A percentile compares a stretch with the other conserved stretches of the same genome.
These are phyloP conservation scores for Polytrichum commune DNA, from an alignment of 225 moss, liverwort and hornwort genomes.

Conservation along the genomic window DNA sequence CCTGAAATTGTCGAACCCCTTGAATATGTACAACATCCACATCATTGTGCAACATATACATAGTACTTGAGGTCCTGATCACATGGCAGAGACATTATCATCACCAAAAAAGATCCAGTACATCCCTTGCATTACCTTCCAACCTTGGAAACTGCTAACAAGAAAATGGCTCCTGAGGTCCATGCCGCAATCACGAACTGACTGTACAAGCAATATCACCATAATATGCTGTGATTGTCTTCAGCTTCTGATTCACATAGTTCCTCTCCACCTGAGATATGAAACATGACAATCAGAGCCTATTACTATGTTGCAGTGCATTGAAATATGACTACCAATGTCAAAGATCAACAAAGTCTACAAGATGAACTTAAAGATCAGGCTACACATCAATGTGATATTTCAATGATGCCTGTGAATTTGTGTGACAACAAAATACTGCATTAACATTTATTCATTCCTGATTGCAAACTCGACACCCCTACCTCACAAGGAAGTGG, in stretches of 20 bases:
- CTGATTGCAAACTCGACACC: too few species aligned
- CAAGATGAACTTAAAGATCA: neutral
- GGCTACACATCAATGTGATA: neutral
- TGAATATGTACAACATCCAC: too few species aligned
- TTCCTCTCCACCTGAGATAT: conserved; percentile 75
- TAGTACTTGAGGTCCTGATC: too few species aligned
- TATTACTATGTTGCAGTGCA: neutral
- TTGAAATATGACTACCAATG: neutral
- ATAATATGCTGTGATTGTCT: conserved; percentile 88
- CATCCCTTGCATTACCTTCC: too few species aligned
- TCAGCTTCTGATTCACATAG: conserved; percentile 72
- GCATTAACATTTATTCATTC: too few species aligned
- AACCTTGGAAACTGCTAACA: too few species aligned
- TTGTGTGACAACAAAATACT: neutral
- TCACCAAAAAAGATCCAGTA: too few species aligned
- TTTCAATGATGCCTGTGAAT: neutral
- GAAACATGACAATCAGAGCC: neutral
- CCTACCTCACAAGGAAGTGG: conserved; percentile 80
- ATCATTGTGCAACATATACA: too few species aligned
- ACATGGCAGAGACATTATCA: too few species aligned
- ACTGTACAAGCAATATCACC: conserved; percentile 46
- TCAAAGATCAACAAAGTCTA: neutral
- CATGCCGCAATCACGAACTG: too few species aligned
- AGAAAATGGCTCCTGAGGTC: too few species aligned
- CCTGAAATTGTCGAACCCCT: too few species aligned